Evolutionary conservation across 306 rosid species (phyloP).

Genomic region (Dalbergia cultrata): DNA sequence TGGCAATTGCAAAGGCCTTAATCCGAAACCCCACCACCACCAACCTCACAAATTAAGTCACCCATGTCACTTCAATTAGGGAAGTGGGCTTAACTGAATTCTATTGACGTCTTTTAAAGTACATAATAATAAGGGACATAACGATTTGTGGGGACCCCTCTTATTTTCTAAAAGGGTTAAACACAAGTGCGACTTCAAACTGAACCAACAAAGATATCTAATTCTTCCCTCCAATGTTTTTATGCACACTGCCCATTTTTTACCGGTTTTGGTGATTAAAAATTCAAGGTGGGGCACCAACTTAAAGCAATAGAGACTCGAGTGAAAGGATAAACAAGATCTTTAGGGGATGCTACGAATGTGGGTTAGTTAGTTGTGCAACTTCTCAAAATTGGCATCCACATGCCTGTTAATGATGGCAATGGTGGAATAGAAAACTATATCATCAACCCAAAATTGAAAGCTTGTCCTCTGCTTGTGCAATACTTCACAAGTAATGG

Average conservation of each 20-base stretch:
- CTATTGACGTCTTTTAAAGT: slow-evolving; percentile 48
- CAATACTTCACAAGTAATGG: not conserved
- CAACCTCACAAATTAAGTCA: slow-evolving; percentile 76
- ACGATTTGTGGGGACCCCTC: slow-evolving; percentile 39
- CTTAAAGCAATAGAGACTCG: slow-evolving; percentile 35
- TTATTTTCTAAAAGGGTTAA: slow-evolving; percentile 29
- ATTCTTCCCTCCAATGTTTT: not conserved
- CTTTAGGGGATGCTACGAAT: slow-evolving; percentile 45
- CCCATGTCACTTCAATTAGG: slow-evolving; percentile 61
- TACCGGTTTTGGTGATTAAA: slow-evolving; percentile 52
- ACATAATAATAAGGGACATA: not conserved
- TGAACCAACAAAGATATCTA: slow-evolving; percentile 42
- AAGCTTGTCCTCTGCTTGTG: not conserved
- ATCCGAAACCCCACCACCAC: slow-evolving; percentile 42
- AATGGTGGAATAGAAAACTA: not conserved
- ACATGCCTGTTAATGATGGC: not conserved
- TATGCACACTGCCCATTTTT: not conserved
- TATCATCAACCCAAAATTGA: not conserved
- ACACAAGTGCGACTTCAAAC: slow-evolving; percentile 27
- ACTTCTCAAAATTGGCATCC: slow-evolving; percentile 35
- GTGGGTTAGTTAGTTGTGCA: slow-evolving; percentile 49
- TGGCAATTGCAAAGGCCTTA: not conserved
- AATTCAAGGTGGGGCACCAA: slow-evolving; percentile 70
- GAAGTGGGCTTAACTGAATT: slow-evolving; percentile 74
- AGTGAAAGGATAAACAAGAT: slow-evolving; percentile 23